Conservation (phyloP, 2,329 filamentous ascomycete genomes). For the Hymenoscyphus fraxineus region DNA sequence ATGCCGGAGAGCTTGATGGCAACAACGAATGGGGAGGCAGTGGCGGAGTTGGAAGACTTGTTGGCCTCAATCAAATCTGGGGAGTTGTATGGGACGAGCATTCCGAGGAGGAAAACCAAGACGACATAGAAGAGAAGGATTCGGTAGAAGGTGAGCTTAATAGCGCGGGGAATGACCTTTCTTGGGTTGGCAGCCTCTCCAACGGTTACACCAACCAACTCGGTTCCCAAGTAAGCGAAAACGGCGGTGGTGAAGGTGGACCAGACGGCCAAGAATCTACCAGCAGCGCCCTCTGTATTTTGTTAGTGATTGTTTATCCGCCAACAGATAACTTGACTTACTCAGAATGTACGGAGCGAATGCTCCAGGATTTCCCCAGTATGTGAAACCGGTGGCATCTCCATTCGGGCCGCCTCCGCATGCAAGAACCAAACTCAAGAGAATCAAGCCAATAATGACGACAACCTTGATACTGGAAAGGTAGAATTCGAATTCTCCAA, state of each 20-base stretch:
- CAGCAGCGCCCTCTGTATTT: conserved; percentile 38
- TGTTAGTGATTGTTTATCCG: conserved; percentile 5
- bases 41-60: conserved; percentile 40
- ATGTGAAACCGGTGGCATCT: conserved; percentile 47
- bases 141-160: conserved; percentile 58
- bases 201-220: conserved; percentile 59
- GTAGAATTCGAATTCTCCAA: conserved; percentile 52
- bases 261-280: conserved; percentile 58
- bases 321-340: conserved; percentile 42
- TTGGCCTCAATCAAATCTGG: conserved; percentile 49
- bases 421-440: conserved; percentile 61
- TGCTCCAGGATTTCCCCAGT: conserved; percentile 45
- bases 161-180: conserved; percentile 63
- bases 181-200: conserved; percentile 63
- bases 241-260: conserved; percentile 47
- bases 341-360: conserved; percentile 40
- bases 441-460: conserved; percentile 61
- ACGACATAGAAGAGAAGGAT: conserved; percentile 62
- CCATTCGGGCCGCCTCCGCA: conserved; percentile 62
- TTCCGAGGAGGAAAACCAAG: conserved; percentile 57
- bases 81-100: conserved; percentile 64
- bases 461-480: conserved; percentile 64
- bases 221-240: conserved; percentile 60
- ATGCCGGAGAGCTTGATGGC: conserved; percentile 66
- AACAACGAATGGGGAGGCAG: conserved; percentile 49